Conservation (phyloP, 129 eudicot genomes). For the Tanacetum coccineum region DNA sequence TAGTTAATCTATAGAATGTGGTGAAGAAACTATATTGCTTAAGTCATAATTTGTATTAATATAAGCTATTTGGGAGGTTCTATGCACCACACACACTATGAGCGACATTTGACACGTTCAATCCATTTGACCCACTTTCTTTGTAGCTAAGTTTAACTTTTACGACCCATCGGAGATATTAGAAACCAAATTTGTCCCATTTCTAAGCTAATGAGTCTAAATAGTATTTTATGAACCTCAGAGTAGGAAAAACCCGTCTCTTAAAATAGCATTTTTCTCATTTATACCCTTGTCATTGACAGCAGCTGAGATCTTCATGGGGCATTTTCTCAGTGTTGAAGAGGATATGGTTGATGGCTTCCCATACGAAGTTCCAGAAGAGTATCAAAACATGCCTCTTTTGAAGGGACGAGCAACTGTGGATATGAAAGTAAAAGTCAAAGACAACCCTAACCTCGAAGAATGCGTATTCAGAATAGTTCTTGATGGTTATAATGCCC, state of each 20-base stretch:
- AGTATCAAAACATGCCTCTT: constrained; percentile 85
- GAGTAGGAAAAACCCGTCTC: constrained; percentile 32
- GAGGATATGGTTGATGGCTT: constrained; percentile 99
- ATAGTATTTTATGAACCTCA: constrained; percentile 4
- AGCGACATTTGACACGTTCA: too few relatives aligned
- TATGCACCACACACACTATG: too few relatives aligned
- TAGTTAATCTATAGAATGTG: too few relatives aligned
- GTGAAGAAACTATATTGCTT: neutral
- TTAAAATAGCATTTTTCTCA: constrained; percentile 55
- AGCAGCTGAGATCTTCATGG: constrained; percentile 99
- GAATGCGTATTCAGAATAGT: constrained; percentile 87
- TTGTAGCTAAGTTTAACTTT: neutral
- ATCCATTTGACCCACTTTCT: neutral
- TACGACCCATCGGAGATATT: too few relatives aligned
- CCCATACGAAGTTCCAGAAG: constrained; percentile 96
- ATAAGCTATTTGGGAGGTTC: too few relatives aligned
- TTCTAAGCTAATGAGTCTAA: neutral
- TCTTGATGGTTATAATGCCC: constrained; percentile 94
- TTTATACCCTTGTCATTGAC: constrained; percentile 90
- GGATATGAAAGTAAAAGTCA: constrained; percentile 99
- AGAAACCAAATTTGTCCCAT: too few relatives aligned
- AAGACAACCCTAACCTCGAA: constrained; percentile 86
- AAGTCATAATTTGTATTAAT: too few relatives aligned
- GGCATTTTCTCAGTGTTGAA: constrained; percentile 99
- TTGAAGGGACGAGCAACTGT: constrained; percentile 93